Percentiles rank a stretch among this genome's conserved stretches.
Conservation (phyloP, 2,329 filamentous ascomycete species). For the Dactylella cylindrospora region DNA sequence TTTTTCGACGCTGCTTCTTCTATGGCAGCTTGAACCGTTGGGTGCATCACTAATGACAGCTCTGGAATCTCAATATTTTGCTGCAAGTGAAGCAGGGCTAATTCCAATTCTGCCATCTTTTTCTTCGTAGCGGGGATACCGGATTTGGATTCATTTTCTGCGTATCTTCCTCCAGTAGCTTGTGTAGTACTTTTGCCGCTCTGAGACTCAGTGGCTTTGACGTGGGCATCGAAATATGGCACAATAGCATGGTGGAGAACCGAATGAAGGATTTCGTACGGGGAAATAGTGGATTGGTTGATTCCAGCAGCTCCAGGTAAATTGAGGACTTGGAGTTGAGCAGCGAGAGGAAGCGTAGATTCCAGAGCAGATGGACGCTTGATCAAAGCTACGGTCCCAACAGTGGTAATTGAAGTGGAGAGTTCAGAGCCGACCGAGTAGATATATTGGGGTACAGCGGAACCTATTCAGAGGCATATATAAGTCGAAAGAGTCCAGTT, state of each 20-base stretch:
- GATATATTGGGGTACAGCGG: constrained; percentile 57
- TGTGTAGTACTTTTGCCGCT: constrained; percentile 33
- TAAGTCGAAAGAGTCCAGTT: not conserved
- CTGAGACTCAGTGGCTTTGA: constrained; percentile 72
- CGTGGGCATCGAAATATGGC: constrained; percentile 96
- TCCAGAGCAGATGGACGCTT: constrained; percentile 90
- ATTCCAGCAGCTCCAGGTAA: constrained; percentile 74
- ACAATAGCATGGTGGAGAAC: constrained; percentile 87
- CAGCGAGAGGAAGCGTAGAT: constrained; percentile 74
- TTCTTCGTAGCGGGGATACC: constrained; percentile 97
- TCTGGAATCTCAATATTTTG: constrained; percentile 98
- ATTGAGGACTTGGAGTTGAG: constrained; percentile 90
- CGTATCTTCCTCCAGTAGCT: constrained; percentile 66
- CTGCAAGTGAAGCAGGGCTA: constrained; percentile 86
- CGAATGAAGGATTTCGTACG: constrained; percentile 89
- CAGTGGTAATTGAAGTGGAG: constrained; percentile 73
- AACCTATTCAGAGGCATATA: constrained; percentile 2
- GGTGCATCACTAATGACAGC: constrained; percentile 81
- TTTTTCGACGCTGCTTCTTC: constrained; percentile 71
- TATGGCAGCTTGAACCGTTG: constrained; percentile 80
- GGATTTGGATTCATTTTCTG: constrained; percentile 38
- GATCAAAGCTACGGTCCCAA: constrained; percentile 81
- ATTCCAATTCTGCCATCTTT: constrained; percentile 88
- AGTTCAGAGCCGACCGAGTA: constrained; percentile 84
- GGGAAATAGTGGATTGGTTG: constrained; percentile 73